Evolutionary conservation across 352 stramenopile species (phyloP).

Genomic region (Globisporangium middletonii): DNA sequence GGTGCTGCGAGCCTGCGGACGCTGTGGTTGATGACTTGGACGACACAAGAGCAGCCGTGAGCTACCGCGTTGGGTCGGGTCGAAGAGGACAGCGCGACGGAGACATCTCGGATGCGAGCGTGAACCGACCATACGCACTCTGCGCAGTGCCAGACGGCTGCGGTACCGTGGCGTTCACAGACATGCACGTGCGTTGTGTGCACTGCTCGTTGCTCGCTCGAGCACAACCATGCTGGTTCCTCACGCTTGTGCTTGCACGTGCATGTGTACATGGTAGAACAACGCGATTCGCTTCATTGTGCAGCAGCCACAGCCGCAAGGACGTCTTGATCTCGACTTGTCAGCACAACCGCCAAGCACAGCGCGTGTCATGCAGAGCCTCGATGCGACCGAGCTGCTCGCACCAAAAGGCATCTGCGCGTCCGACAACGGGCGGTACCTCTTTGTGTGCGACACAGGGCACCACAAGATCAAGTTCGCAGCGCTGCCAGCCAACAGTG

Average conservation of each 20-base stretch:
- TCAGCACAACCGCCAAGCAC: neutral
- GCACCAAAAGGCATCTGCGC: slow-evolving; percentile 36
- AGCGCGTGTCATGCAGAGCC: slow-evolving; percentile 16
- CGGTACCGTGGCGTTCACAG: slow-evolving; percentile 27
- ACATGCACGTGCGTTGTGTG: slow-evolving; percentile 19
- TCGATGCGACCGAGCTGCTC: slow-evolving; percentile 28
- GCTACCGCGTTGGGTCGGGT: slow-evolving; percentile 2
- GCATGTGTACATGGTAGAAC: slow-evolving; percentile 16
- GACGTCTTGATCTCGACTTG: neutral
- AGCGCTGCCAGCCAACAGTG: slow-evolving; percentile 22
- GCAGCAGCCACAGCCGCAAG: neutral
- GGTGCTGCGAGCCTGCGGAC: too few species aligned
- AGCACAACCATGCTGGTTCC: neutral
- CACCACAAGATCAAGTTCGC: slow-evolving; percentile 50
- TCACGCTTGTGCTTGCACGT: neutral
- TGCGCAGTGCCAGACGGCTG: slow-evolving; percentile 18
- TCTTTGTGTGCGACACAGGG: slow-evolving; percentile 53
- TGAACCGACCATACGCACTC: slow-evolving; percentile 34
- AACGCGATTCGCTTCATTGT: slow-evolving; percentile 33
- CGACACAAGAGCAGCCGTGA: neutral
- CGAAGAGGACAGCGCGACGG: slow-evolving; percentile 29
- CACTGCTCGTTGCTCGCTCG: neutral
- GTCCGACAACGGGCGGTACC: slow-evolving; percentile 28
- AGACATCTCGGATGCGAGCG: slow-evolving; percentile 11
- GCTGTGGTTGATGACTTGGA: neutral